Base-by-base conservation (phyloP, 140 eudicot genomes). In the Erigeron philadelphicus region DNA sequence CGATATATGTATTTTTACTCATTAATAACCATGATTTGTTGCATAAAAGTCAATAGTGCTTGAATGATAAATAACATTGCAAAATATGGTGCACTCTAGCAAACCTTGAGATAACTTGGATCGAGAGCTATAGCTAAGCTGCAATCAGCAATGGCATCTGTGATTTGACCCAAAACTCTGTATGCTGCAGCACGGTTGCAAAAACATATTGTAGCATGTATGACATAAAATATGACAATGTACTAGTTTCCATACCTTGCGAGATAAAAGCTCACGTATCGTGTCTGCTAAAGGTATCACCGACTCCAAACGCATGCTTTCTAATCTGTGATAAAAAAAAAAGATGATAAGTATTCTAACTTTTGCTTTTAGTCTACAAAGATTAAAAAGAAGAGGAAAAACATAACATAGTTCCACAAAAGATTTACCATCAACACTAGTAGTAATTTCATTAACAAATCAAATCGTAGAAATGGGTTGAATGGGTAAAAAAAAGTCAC, bases 61-160 rank as follows among this genome's bases (percentile, higher is more conserved):
- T 2, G 56, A 46, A 13, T 6, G 21, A 61, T 19, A 60, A 75
- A 10, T 12, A 1, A 48, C 46, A 48, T 45, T n/a, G 38, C 31
- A 59, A 60, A 71, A 65, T 2, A 8, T 5, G 76, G 60, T 61
- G 65, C 61, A 81, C 19, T 50, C 25, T 65, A 69, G 64, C 86
- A 56, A 65, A 92, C 98, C 96, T 93, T 93, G 69, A 67, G 64
- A 76, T 93, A 89, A 61, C 43, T 85, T 18, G 75, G 83, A 77
- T 93, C 86, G 19, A 93, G 94, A 72, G 98, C 93, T 8, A 93
- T 84, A 62, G 98, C 90, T 18, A 93, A 73, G 76, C 93, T 88
- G 81, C 98, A 93, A 89, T 93, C 98, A 31, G 95, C 87, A 80
- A 93, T 93, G 74, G 98, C 98, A 79, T 93, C 98, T 66, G 82